Conservation (phyloP, 108 stramenopile genomes). For the Mayamaea pseudoterrestris region DNA sequence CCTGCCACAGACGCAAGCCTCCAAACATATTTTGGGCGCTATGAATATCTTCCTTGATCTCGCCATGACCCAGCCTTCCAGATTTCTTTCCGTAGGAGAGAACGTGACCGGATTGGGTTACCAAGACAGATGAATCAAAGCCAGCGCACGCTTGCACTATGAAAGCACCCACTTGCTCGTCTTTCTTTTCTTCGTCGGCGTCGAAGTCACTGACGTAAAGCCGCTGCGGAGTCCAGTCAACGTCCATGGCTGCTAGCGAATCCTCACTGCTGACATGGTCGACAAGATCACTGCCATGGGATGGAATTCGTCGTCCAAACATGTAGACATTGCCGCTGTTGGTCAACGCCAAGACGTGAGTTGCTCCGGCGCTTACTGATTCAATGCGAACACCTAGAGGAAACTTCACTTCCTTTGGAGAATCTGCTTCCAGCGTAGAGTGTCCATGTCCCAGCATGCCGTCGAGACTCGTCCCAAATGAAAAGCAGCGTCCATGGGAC, state of each 20-base stretch:
- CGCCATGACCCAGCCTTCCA: conserved; percentile 51
- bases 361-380: conserved; percentile 41
- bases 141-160: conserved; percentile 43
- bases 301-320: conserved; percentile 39
- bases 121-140: conserved; percentile 40
- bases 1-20: conserved; percentile 51
- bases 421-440: conserved; percentile 9
- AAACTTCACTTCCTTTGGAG: conserved; percentile 37
- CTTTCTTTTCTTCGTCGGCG: neutral
- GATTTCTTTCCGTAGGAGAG: conserved; percentile 45
- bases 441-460: conserved; percentile 54
- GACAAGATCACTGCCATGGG: conserved; percentile 7
- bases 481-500: conserved; percentile 41
- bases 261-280: conserved; percentile 9
- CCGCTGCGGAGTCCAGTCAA: conserved; percentile 21
- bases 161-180: neutral
- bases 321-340: conserved; percentile 29
- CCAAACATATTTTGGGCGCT: conserved; percentile 38
- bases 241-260: conserved; percentile 7
- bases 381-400: conserved; percentile 5
- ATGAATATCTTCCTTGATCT: conserved; percentile 18
- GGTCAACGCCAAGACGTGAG: conserved; percentile 41
- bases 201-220: conserved; percentile 12
- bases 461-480: conserved; percentile 56
- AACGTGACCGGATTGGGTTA: conserved; percentile 34